Conservation (phyloP, 306 rosid species). For the Acacia acuminata region DNA sequence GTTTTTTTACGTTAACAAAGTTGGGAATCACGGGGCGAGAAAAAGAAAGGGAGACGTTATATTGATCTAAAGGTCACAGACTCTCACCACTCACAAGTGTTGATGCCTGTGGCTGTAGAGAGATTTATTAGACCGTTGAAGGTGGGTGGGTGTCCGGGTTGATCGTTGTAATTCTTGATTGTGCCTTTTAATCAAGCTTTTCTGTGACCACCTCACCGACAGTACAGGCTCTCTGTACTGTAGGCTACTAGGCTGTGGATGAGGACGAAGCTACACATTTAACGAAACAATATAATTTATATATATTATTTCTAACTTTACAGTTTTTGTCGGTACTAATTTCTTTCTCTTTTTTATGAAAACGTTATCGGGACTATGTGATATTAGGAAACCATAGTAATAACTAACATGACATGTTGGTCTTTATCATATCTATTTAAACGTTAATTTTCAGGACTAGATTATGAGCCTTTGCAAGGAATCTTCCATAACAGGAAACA, state of each 20-base stretch:
- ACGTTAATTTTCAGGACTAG: too few relatives aligned
- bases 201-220: slow-evolving; percentile 17
- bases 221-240: background rate
- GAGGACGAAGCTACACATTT: background rate
- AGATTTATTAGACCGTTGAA: slow-evolving; percentile 25
- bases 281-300: too few relatives aligned
- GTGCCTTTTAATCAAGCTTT: slow-evolving; percentile 1
- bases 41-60: background rate
- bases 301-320: too few relatives aligned
- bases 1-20: slow-evolving; percentile 38
- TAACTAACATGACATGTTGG: background rate
- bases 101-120: background rate
- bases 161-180: background rate
- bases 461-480: too few relatives aligned
- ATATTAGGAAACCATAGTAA: too few relatives aligned
- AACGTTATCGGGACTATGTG: background rate
- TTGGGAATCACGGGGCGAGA: slow-evolving; percentile 38
- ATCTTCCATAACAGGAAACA: background rate
- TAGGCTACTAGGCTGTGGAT: background rate
- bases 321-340: too few relatives aligned
- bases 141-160: background rate
- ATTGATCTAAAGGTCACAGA: background rate
- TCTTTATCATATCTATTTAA: background rate
- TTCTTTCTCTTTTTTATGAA: too few relatives aligned
- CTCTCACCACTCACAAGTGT: slow-evolving; percentile 25